Percentiles rank a stretch among this genome's conserved stretches.
Evolutionary conservation across 345 rosid genomes (phyloP).

Genomic region (Populus deltoides): DNA sequence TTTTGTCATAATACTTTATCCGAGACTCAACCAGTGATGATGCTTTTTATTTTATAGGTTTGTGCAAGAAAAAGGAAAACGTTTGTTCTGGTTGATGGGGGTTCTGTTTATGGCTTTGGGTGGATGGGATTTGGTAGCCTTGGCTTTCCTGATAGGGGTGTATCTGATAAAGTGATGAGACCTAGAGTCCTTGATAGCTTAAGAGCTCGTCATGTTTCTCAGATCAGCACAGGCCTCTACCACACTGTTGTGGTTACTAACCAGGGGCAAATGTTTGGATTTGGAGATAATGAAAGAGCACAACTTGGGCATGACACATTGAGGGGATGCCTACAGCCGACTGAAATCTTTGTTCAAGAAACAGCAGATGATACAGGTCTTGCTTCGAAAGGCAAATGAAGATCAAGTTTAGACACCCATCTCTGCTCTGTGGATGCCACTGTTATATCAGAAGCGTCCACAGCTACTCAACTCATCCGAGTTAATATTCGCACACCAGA

Average conservation of each 20-base stretch:
- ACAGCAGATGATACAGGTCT: slow-evolving; percentile 19
- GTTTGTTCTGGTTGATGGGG: slow-evolving; percentile 76
- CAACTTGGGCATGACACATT: slow-evolving; percentile 85
- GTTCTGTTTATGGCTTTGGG: slow-evolving; percentile 76
- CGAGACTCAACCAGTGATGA: background rate
- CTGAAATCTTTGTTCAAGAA: slow-evolving; percentile 68
- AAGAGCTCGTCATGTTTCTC: slow-evolving; percentile 65
- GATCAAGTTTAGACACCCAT: background rate
- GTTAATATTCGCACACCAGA: background rate
- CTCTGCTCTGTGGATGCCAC: background rate
- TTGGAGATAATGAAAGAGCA: slow-evolving; percentile 89
- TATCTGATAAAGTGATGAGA: slow-evolving; percentile 65
- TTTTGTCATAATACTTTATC: background rate
- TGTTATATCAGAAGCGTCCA: background rate
- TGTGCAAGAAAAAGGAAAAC: slow-evolving; percentile 97
- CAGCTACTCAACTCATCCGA: background rate
- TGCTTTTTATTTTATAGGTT: slow-evolving; percentile 44
- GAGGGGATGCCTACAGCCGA: slow-evolving; percentile 73
- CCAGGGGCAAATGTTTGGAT: slow-evolving; percentile 69
- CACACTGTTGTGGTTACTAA: slow-evolving; percentile 80
- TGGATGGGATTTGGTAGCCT: slow-evolving; percentile 94
- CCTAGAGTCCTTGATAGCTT: slow-evolving; percentile 70
- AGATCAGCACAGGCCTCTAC: slow-evolving; percentile 83
- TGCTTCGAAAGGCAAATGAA: slow-evolving; percentile 15
- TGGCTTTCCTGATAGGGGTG: slow-evolving; percentile 77